Evolutionary conservation across 2,329 filamentous ascomycete species (phyloP), one percentile per base, ranked within the genome.

Genomic region (Fusarium albidum): DNA sequence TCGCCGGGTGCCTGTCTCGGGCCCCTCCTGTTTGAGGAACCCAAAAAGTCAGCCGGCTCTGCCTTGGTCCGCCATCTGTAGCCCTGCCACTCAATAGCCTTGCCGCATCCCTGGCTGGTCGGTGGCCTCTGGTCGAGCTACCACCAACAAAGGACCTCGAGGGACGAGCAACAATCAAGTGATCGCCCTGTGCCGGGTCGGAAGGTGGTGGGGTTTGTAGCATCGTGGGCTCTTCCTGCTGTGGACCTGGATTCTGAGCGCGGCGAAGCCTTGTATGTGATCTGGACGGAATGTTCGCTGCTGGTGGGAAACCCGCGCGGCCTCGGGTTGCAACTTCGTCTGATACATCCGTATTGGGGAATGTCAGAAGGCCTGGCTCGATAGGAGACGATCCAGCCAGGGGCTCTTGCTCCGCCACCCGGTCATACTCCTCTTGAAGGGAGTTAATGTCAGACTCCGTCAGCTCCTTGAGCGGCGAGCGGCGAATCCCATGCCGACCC

Each of bases 121-220:
- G 51, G 28, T 44, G 56, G 9, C 21, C 39, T 42, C 59, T 52
- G 13, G 41, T 17, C 6, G 32, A 45, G 27, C 33, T 32, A 25
- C 34, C 41, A 17, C 43, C 40, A 32, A 34, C 35, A 26, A 40
- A 39, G 27, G 9, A 21, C 25, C 35, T 21, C 14, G 29, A 29
- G 11, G 32, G 41, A 38, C 15, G 43, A 17, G 39, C 31, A 25
- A 45, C 44, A 7, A 46, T 42, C 11, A 25, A 29, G 18, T 55
- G 43, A 18, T 54, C 55, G 13, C 28, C 18, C 32, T 49, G 49
- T 11, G 43, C 40, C n/a, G 55, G 57, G 18, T 63, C 56, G 13
- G 68, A 68, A 3, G 64, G 59, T 11, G 69, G 68, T 29, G 69
- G 67, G 12, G 68, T 70, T 42, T 54, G 61, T 31, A 66, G 38